phyloP scores from a whole-genome alignment of 805 yeast species.

The Komagataella pastoris region DNA sequence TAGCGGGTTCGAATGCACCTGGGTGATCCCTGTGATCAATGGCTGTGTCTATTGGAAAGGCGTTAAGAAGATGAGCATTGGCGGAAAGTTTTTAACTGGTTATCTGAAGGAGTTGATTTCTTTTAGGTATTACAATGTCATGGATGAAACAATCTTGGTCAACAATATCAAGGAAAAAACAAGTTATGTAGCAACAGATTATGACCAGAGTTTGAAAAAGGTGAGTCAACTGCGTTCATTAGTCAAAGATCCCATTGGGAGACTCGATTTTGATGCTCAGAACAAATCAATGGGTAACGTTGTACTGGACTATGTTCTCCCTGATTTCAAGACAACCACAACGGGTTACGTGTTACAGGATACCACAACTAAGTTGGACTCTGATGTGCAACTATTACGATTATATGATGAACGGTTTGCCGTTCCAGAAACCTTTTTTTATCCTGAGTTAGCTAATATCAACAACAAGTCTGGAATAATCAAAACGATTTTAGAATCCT shows the following conservation, averaged over 20 bases:
- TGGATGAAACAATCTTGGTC: constrained; percentile 78
- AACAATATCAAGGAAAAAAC: constrained; percentile 77
- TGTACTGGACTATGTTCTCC: constrained; percentile 64
- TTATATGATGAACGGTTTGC: constrained; percentile 79
- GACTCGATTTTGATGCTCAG: constrained; percentile 1
- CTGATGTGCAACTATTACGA: constrained; percentile 45
- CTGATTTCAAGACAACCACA: constrained; percentile 73
- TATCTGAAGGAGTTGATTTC: constrained; percentile 74
- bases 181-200: constrained; percentile 55
- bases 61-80: constrained; percentile 67
- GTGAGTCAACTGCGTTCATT: constrained; percentile 12
- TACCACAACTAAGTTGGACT: constrained; percentile 6
- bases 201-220: constrained; percentile 16
- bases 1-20: constrained; percentile 78
- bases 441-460: constrained; percentile 71
- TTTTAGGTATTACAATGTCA: constrained; percentile 83
- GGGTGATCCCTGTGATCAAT: constrained; percentile 73
- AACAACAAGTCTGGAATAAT: constrained; percentile 67
- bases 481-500: constrained; percentile 53
- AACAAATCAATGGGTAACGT: constrained; percentile 14
- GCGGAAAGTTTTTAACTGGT: constrained; percentile 78
- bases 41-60: constrained; percentile 72
- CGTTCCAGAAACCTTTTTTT: constrained; percentile 76
- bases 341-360: constrained; percentile 48
- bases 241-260: background rate